Percentiles rank a stretch among this genome's conserved stretches.
Evolutionary conservation across 2,329 filamentous ascomycete genomes (phyloP).

Genomic region (Zasmidium angulare): DNA sequence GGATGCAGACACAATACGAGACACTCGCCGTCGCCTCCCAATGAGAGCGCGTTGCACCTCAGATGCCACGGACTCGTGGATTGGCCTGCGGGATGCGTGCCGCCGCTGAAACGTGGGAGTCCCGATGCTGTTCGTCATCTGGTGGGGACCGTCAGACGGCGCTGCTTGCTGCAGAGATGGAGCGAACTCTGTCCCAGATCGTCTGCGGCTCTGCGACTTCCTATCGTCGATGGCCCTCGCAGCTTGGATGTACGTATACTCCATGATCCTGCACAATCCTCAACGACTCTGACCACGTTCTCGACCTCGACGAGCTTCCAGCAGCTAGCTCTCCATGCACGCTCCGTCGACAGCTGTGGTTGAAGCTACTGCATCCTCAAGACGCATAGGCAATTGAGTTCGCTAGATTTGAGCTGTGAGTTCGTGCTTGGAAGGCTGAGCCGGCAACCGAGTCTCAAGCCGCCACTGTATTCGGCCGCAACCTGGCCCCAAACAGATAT

Average conservation of each 20-base stretch:
- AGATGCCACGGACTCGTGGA: neutral
- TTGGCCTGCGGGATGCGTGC: neutral
- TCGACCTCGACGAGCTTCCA: neutral
- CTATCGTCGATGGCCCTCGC: conserved; percentile 3
- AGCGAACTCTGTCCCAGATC: conserved; percentile 7
- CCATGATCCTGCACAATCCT: neutral
- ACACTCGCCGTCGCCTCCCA: conserved; percentile 2
- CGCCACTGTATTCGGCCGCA: neutral
- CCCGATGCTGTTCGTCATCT: conserved; percentile 6
- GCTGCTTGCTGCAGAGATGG: neutral
- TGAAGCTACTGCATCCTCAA: neutral
- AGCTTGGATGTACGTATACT: neutral
- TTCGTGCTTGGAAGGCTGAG: neutral
- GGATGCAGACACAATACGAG: conserved; percentile 4
- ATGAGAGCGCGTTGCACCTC: neutral
- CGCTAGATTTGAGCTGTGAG: neutral
- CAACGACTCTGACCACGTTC: neutral
- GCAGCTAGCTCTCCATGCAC: neutral
- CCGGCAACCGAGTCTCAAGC: no score
- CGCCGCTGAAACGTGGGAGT: conserved; percentile 6
- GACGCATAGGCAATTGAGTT: neutral
- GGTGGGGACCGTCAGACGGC: conserved; percentile 3
- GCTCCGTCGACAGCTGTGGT: neutral
- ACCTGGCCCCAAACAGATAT: neutral
- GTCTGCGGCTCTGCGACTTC: neutral